Evolutionary conservation across 2,329 filamentous ascomycete genomes (phyloP), one percentile per base, ranked within the genome.

Genomic region (Ophiognomonia clavigignenti-juglandacearum): DNA sequence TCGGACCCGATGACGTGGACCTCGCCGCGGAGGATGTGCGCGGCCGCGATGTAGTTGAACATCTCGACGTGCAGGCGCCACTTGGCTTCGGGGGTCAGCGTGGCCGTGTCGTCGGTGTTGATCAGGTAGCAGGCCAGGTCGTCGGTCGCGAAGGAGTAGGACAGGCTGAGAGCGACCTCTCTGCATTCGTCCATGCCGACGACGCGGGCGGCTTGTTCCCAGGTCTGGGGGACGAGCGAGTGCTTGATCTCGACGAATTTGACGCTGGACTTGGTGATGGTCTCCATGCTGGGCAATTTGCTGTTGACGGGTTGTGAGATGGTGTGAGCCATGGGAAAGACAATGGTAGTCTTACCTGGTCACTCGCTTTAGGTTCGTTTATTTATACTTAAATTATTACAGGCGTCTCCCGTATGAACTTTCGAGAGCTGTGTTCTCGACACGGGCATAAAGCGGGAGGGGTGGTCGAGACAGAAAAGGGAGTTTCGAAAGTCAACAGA

Each of bases 51-150:
- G 66, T 89, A 91, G 56, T 82, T 83, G 72, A 92, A 80, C 57
- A 90, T 85, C 61, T 85, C 78, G 55, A 86, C 74, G 64, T 93
- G 88, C 38, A 93, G 73, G 55, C 81, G 78, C 83, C 85, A 93
- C 61, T 83, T 84, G 61, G 82, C 72, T 64, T 87, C 79, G 59
- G 80, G 74, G 39, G 80, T 75, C 67, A 77, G 78, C 52, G 73
- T 64, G 52, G 72, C 73, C 67, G 80, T 78, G 62, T 88, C 85
- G 50, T 84, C 80, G 38, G 82, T 80, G 59, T 87, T 80, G 57
- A 91, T 73, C 58, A 89, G 82, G 68, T 92, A 93, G 63, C 78
- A 75, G 52, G 83, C 82, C 53, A 89, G 77, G 49, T 86, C 79
- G 64, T 93, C 88, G 51, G 82, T 72, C 48, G 78, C 82, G 69